Evolutionary conservation across 345 rosid species (phyloP), one percentile per base, ranked within the genome.

Genomic region (Excoecaria agallocha): DNA sequence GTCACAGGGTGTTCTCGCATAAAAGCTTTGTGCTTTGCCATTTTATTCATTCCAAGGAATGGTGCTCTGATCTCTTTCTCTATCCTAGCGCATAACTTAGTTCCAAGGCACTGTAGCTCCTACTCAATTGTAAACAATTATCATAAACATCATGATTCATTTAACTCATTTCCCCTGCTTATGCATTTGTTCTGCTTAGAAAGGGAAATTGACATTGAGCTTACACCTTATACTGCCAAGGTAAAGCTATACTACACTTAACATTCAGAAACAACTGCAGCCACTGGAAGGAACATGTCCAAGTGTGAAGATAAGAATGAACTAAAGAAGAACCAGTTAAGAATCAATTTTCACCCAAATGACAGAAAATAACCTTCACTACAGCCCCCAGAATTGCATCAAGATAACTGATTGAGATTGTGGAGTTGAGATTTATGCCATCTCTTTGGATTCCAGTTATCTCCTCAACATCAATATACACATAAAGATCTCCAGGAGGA

Each of bases 341-440:
- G 5, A 66, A 61, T 25, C 49, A 48, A 61, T 11, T 64, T 51
- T n/a, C 57, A 65, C 46, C 11, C 15, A 24, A 74, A 68, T 37
- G 51, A 63, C 24, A 65, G 61, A 75, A 77, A 69, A 12, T 77
- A 76, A 94, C 98, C 97, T 91, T 87, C 41, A 86, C 87, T 76
- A 85, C 83, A 45, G 88, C 68, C n/a, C 99, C 99, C 82, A 91
- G 67, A 78, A 92, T 92, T 76, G 98, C 99, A 85, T 93, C 99
- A 62, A 91, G 85, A 84, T 95, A 95, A 82, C 89, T 83, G 79
- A 95, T 80, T 3, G 97, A 83, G 75, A 92, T 59, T 39, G 88
- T 91, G 68, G 98, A 93, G 59, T 55, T 80, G 68, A 95, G 96
- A 86, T 91, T 93, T 83, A 89, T 89, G 79, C 94, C 99, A 84